Base-by-base conservation (phyloP, 352 stramenopile species). In the Globisporangium iwayamae region DNA sequence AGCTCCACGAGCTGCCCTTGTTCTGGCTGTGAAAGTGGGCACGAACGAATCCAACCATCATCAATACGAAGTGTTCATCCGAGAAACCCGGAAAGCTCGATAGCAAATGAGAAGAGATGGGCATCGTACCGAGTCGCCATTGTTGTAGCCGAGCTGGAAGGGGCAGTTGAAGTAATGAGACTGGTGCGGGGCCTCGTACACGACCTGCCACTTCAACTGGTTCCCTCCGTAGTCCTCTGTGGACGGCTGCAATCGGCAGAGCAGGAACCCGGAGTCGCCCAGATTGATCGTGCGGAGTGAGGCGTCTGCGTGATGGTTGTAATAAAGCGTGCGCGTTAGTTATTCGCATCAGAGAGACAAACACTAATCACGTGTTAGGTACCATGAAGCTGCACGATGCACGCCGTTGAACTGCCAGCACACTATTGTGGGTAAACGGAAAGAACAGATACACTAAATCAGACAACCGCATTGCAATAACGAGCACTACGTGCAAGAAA, bases 91-190 rank as follows among this genome's bases (percentile, higher is more conserved):
- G 41, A 46, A 46, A 20, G 41, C 16, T 16, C 14, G 41, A 46
- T 46, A 18, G 41, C 41, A 46, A 46, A 46, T 46, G 16, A n/a
- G 38, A 46, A 46, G 25, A 63, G 16, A 39, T 34, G 18, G 20
- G 20, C 34, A 7, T 11, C 81, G 20, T 48, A 93, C 86, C 73
- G 86, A 73, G 73, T 99, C 96, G 28, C 91, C 91, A 50, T 91
- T 97, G 45, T 92, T 76, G 62, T 78, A 80, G 9, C 90, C 96
- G 13, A 99, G 73, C 65, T 99, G 96, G 62, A 94, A 98, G 0
- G 96, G 96, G 67, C 96, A 99, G 72, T 99, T 98, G 73, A 98
- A 99, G 74, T 98, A 98, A 65, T 99, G 96, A 32, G 84, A 90
- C 66, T 98, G 96, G 68, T 96, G 92, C 41, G 86, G 83, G 11